Percentiles rank a stretch among this genome's conserved stretches.
phyloP scores from a whole-genome alignment of 306 rosid species.

The Argentina anserina region DNA sequence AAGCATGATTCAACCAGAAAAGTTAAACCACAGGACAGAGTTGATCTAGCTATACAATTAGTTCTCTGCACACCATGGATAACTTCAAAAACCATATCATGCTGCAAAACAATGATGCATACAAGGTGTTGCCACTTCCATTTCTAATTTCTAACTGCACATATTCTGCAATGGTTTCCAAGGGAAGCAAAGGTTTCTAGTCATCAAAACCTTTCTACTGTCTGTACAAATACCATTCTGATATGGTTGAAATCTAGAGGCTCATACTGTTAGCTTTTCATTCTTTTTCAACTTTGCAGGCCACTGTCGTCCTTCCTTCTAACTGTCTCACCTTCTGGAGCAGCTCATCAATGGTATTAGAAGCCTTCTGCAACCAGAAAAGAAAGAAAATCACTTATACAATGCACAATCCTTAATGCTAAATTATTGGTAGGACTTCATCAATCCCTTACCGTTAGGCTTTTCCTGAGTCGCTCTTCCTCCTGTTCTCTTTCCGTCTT shows the following conservation, averaged over 20 bases:
- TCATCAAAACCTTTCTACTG: background rate
- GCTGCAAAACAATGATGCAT: background rate
- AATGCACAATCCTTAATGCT: background rate
- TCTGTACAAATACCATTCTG: background rate
- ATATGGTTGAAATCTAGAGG: background rate
- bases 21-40: background rate
- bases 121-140: background rate
- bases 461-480: slow-evolving; percentile 53
- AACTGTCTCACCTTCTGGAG: slow-evolving; percentile 23
- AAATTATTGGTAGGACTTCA: background rate
- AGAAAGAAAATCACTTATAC: background rate
- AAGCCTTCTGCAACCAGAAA: slow-evolving; percentile 22
- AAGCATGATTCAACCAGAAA: background rate
- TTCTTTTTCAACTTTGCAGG: slow-evolving; percentile 6
- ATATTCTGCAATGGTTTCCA: background rate
- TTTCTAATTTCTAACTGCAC: slow-evolving; percentile 8
- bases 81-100: background rate
- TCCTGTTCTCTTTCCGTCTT: slow-evolving; percentile 53
- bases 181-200: background rate
- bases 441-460: slow-evolving; percentile 9
- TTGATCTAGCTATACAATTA: background rate
- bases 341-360: slow-evolving; percentile 19
- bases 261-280: background rate
- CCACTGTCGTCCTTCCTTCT: slow-evolving; percentile 11
- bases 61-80: background rate